Base-by-base conservation (phyloP, 164 flowering plant species). In the Malania oleifera region DNA sequence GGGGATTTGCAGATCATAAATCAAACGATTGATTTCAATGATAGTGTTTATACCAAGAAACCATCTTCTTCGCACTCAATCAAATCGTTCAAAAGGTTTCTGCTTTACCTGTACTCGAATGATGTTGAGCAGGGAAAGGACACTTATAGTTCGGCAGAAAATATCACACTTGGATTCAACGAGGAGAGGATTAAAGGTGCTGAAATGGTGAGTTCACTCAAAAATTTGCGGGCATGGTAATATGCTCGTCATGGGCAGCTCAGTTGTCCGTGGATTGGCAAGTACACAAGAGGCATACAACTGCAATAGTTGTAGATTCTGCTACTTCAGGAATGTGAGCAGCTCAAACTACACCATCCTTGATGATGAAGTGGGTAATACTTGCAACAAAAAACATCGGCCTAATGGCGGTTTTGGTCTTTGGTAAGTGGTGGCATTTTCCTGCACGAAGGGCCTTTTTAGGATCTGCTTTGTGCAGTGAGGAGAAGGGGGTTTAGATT, bases 291-390 rank as follows among this genome's bases (percentile, higher is more conserved):
- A 93, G 70, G 70, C 50, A 8, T 89, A 89, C 64, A 58, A 46
- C 6, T 89, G 74, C 61, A 56, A 45, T 5, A 70, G 74, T 43
- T 56, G 52, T 41, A 24, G 60, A 0, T 75, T 37, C 25, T 90
- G 99, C 73, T 93, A 85, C 73, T 78, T 67, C n/a, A 85, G 97
- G 78, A 85, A 84, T 63, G 72, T 87, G 23, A 86, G 96, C 70
- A 83, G 86, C 77, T 75, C 72, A 2, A 92, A 92, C 66, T 84
- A 84, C 78, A 82, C 85, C 24, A 76, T 89, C 62, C 74, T 84
- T 45, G 58, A 77, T 63, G 93, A 92, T 62, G 29, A 75, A 50
- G 68, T 45, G 14, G 56, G 66, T 41, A 59, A 65, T 6, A 39
- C 20, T 26, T 88, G 96, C 66, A 24, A 52, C 24, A 44, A 57